These are phyloP conservation scores for Claviceps cyperi DNA, from an alignment of 2,329 filamentous ascomycete genomes.

Conservation along the genomic window DNA sequence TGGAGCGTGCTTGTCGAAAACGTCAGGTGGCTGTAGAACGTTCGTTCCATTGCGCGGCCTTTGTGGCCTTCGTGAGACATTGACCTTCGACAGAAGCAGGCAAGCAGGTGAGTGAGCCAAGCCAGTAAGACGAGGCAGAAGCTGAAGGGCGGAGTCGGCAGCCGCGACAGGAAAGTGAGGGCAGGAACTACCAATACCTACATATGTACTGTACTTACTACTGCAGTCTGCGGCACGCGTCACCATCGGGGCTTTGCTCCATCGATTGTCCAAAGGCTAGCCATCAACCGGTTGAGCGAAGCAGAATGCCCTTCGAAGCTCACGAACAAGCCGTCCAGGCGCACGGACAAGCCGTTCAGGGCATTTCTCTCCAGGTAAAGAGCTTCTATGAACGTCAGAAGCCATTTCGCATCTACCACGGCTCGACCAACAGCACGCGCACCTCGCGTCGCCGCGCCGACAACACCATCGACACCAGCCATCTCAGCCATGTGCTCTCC, in stretches of 20 bases:
- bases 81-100: neutral
- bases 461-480: slow-evolving; percentile 45
- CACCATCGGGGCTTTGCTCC: neutral
- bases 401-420: slow-evolving; percentile 64
- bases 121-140: neutral
- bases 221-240: too few species aligned
- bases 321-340: slow-evolving; percentile 31
- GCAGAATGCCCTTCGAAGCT: slow-evolving; percentile 16
- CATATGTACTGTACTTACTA: too few species aligned
- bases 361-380: slow-evolving; percentile 28
- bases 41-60: too few species aligned
- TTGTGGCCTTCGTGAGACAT: neutral
- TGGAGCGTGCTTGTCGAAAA: too few species aligned
- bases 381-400: slow-evolving; percentile 27
- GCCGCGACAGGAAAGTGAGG: neutral
- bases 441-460: slow-evolving; percentile 27
- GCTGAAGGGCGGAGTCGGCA: neutral
- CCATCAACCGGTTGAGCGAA: neutral
- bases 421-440: slow-evolving; percentile 63
- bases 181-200: too few species aligned
- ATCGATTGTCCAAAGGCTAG: neutral
- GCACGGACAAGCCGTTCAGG: slow-evolving; percentile 28
- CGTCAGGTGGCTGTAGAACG: too few species aligned
- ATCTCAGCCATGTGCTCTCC: slow-evolving; percentile 46
- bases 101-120: neutral